These are phyloP conservation scores for Arachis monticola DNA, from an alignment of 331 rosid genomes.

Conservation along the genomic window DNA sequence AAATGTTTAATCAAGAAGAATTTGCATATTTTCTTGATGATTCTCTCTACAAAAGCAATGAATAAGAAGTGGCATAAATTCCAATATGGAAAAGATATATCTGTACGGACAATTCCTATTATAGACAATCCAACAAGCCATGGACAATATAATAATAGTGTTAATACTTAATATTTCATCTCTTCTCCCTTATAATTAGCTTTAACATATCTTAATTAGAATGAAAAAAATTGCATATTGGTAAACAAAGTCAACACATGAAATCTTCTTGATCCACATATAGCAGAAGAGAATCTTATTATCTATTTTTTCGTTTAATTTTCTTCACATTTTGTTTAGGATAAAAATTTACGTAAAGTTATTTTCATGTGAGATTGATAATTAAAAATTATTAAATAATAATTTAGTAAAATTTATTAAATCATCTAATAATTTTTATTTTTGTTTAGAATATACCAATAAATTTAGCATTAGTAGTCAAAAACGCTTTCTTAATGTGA, in stretches of 20 bases:
- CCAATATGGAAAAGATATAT: constrained; percentile 1
- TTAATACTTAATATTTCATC: neutral
- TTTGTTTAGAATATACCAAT: neutral
- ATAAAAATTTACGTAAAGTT: too few species aligned
- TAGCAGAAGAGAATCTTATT: neutral
- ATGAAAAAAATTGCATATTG: neutral
- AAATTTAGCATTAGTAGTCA: neutral
- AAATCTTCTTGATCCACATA: neutral
- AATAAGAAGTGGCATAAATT: neutral
- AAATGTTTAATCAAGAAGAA: neutral
- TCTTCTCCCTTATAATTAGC: neutral
- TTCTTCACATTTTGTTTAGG: too few species aligned
- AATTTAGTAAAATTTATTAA: too few species aligned
- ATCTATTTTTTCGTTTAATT: too few species aligned
- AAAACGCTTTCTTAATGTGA: neutral
- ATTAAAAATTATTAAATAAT: too few species aligned
- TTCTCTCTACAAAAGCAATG: neutral
- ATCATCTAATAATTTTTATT: too few species aligned
- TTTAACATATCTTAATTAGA: neutral
- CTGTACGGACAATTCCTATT: neutral
- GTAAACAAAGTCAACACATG: neutral
- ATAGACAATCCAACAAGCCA: neutral
- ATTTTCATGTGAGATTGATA: too few species aligned
- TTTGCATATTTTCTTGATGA: neutral
- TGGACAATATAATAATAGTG: neutral